Evolutionary conservation across 148 eudicot genomes (phyloP), one percentile per base, ranked within the genome.

Genomic region (Chenopodium berlandieri): DNA sequence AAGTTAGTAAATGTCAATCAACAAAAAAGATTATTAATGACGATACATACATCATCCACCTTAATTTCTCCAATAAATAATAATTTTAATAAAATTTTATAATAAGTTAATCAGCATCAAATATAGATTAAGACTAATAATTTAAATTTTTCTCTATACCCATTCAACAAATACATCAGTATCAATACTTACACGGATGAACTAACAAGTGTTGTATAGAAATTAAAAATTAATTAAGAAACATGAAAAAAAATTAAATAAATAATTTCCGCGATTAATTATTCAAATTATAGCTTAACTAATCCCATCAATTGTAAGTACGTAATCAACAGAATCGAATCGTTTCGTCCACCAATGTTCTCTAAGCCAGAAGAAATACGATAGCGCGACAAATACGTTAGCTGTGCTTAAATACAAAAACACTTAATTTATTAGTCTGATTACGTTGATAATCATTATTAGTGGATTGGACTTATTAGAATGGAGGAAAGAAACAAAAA

Each of bases 401-500:
- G 65, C 27, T 71, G 76, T 58, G 30, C 34, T 73, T 40, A 25
- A 16, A 40, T 7, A 62, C 27, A 16, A 30, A 67, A 30, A 31
- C 44, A 27, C 58, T n/a, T 75, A 52, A 23, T 25, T 71, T 64
- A 77, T 72, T 37, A 40, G 52, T 76, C 72, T 63, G 81, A 80
- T 77, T 80, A 77, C 83, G 12, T 52, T 25, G 1, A 76, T 80
- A 84, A 81, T 81, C 83, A 84, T 84, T 80, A 65, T 76, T 71
- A 79, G 67, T 47, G 79, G 19, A 68, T 75, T 32, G 58, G 69
- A 44, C 62, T 62, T 78, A 14, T 77, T 23, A 62, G 58, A 50
- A n/a, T 50, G 56, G 30, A 23, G 40, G 19, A 48, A 1, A 46
- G 46, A 77, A 78, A 67, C 6, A 31, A 44, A 13, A 70, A 40